Evolutionary conservation across 2,329 filamentous ascomycete genomes (phyloP), one percentile per base, ranked within the genome.

Genomic region (Nigrospora oryzae): DNA sequence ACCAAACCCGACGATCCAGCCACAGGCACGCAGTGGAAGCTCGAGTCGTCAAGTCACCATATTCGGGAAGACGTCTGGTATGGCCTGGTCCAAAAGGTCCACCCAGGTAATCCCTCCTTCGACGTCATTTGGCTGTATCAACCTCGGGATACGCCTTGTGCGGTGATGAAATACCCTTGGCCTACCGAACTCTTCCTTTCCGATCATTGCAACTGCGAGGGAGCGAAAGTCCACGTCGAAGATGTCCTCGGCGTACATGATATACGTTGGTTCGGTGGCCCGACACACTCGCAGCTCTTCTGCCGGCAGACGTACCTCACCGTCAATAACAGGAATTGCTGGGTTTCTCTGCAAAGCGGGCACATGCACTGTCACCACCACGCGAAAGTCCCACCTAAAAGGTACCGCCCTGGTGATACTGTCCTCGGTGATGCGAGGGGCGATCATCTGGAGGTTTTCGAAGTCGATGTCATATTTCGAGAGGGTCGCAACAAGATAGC

Each of bases 81-180:
- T 55, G 84, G 79, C 0, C 79, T 84, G 28, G 81, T 93, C 0
- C 83, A 87, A 46, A 63, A 62, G 2, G 63, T 84, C 0, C 64
- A 72, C 10, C 43, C 59, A 1, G 3, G 51, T 58, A 4, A 52
- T 14, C 62, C 59, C 0, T 64, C 65, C 2, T 77, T 89, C 11
- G 73, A 83, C 44, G 75, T 89, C 0, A 70, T 85, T 1, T 93
- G 86, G 86, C 67, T 93, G 0, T 91, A 90, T 52, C 70, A 76
- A 2, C 76, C 86, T 0, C 67, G 70, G 0, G 83, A 93, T 44
- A 93, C 88, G 0, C 75, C 83, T 0, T 86, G 89, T 37, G 76
- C 73, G 0, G 64, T 74, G 6, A 81, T 83, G 63, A 73, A 71
- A 11, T 94, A 91, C 52, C 83, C 83, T 0, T 82, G 79, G 61